Percentiles rank a stretch among this genome's conserved stretches.
Conservation (phyloP, 106 monocot species). For the Cymbidium sinense region DNA sequence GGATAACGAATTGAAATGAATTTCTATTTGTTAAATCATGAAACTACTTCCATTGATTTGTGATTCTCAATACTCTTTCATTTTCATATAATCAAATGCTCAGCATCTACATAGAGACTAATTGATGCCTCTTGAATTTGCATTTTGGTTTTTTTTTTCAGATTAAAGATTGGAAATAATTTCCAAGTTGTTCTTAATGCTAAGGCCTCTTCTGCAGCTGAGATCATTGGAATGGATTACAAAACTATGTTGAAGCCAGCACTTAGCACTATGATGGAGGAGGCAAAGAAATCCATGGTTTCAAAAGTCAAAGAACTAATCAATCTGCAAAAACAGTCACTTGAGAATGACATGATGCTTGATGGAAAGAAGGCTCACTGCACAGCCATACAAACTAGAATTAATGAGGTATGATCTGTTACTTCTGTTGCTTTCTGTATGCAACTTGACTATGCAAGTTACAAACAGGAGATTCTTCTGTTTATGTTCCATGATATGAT, state of each 20-base stretch:
- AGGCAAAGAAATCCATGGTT: slow-evolving; percentile 43
- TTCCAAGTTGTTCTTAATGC: slow-evolving; percentile 50
- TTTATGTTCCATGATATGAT: not conserved
- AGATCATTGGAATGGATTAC: slow-evolving; percentile 59
- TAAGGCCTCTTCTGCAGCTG: slow-evolving; percentile 64
- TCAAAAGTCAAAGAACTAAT: slow-evolving; percentile 57
- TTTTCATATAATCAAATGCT: not conserved
- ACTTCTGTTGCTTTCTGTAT: not conserved
- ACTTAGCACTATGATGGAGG: slow-evolving; percentile 48
- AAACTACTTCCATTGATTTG: not conserved
- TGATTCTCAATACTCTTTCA: not conserved
- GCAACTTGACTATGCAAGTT: not conserved
- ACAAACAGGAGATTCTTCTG: not conserved
- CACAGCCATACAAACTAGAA: slow-evolving; percentile 34
- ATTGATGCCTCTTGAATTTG: slow-evolving; percentile 1
- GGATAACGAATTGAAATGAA: not conserved
- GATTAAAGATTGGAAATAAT: slow-evolving; percentile 69
- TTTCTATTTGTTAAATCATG: not conserved
- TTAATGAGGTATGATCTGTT: slow-evolving; percentile 41
- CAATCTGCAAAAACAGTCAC: slow-evolving; percentile 36
- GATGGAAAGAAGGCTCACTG: slow-evolving; percentile 47
- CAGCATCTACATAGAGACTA: not conserved
- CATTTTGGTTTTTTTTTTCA: slow-evolving; percentile 18
- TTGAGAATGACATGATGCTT: slow-evolving; percentile 36
- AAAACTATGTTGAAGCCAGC: slow-evolving; percentile 62